Percentiles rank a stretch among this genome's conserved stretches.
phyloP scores from a whole-genome alignment of 768 basidiomycete genomes.

The Auriculariales sp. region DNA sequence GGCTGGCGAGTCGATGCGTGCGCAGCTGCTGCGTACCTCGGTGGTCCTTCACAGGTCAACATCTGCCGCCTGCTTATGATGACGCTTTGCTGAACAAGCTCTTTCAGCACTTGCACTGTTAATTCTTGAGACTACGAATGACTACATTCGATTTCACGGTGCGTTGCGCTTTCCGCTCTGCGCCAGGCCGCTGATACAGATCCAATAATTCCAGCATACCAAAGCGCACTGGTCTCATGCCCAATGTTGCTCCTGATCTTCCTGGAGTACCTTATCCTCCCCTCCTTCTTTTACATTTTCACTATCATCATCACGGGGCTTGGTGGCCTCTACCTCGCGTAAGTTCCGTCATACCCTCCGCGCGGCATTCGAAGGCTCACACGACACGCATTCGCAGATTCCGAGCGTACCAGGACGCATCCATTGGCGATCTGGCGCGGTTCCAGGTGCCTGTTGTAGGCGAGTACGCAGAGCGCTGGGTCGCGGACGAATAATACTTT shows the following conservation, averaged over 20 bases:
- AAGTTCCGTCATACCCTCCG: slow-evolving; percentile 14
- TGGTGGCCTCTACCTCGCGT: slow-evolving; percentile 41
- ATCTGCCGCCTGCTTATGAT: too few relatives aligned
- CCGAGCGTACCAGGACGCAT: slow-evolving; percentile 39
- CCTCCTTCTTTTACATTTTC: slow-evolving; percentile 34
- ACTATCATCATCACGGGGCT: slow-evolving; percentile 31
- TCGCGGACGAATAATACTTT: slow-evolving; percentile 53
- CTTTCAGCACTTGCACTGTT: slow-evolving; percentile 43
- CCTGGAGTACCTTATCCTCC: slow-evolving; percentile 37
- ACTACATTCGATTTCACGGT: slow-evolving; percentile 72
- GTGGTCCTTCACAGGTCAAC: slow-evolving; percentile 69
- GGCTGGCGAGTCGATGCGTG: slow-evolving; percentile 53
- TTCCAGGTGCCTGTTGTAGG: slow-evolving; percentile 53
- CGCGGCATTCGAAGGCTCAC: slow-evolving; percentile 7
- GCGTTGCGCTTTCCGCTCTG: slow-evolving; percentile 11
- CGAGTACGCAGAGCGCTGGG: slow-evolving; percentile 51
- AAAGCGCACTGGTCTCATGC: slow-evolving; percentile 56
- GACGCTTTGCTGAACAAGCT: background rate
- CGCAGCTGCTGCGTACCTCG: slow-evolving; percentile 47
- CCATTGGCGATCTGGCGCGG: slow-evolving; percentile 33
- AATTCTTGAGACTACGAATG: slow-evolving; percentile 62
- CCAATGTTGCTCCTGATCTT: slow-evolving; percentile 46
- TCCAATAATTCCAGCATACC: slow-evolving; percentile 42
- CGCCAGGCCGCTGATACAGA: background rate
- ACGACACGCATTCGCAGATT: slow-evolving; percentile 21